Conservation (phyloP, 306 rosid species). For the Betula pendula region DNA sequence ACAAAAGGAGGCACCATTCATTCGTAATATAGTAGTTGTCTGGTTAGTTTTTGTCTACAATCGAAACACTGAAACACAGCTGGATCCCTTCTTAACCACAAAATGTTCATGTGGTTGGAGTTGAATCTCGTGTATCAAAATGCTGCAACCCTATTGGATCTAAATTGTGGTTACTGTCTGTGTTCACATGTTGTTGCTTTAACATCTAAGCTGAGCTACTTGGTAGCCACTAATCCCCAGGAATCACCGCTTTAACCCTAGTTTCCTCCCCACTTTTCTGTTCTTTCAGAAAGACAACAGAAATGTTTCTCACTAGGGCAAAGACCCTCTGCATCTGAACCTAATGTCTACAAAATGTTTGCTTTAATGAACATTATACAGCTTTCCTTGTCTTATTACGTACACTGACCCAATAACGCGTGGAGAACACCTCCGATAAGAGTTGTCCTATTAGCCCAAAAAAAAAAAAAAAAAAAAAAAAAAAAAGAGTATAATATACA, state of each 20-base stretch:
- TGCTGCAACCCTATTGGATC: conserved; percentile 7
- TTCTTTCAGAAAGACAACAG: conserved; percentile 24
- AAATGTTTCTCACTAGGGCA: conserved; percentile 29
- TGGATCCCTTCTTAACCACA: conserved; percentile 41
- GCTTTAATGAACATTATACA: not conserved
- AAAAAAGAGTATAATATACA: too few species aligned
- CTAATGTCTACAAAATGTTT: conserved; percentile 6
- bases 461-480: too few species aligned
- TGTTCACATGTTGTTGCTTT: conserved; percentile 44
- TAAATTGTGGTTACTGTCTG: conserved; percentile 21
- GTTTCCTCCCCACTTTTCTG: conserved; percentile 9
- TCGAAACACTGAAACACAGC: conserved; percentile 23
- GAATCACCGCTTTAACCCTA: conserved; percentile 28
- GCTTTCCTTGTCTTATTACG: not conserved
- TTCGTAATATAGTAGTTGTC: conserved; percentile 25
- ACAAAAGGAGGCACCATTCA: not conserved
- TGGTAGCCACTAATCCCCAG: conserved; percentile 37
- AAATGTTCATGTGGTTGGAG: conserved; percentile 33
- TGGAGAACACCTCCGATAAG: not conserved
- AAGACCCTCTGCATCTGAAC: conserved; percentile 19
- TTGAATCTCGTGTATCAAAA: not conserved
- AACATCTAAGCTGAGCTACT: conserved; percentile 25
- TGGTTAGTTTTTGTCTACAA: conserved; percentile 2
- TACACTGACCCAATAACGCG: not conserved
- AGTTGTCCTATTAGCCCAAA: too few species aligned